Evolutionary conservation across 2,329 filamentous ascomycete species (phyloP), one percentile per base, ranked within the genome.

Genomic region (Hymenoscyphus infarciens): DNA sequence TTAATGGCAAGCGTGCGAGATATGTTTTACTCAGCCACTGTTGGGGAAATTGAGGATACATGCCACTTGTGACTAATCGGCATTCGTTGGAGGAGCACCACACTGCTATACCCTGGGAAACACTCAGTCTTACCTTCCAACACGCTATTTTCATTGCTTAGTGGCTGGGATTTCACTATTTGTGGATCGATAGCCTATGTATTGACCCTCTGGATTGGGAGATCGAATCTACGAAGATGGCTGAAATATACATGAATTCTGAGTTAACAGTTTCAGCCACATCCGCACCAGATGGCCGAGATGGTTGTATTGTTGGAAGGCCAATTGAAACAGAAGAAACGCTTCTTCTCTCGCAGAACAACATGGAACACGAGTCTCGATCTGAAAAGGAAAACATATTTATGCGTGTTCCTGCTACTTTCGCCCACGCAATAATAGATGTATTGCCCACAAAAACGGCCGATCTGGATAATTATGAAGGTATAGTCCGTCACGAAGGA

Each of bases 141-240:
- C 1, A 38, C 5, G 31, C 31, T 13, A 39, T 38, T 8, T 1
- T 19, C 11, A 31, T 54, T 27, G 11, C 52, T 11, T 11, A 6
- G 8, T 11, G 39, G 1, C 27, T 56, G 13, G 61, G 52, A 4
- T 15, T 49, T 33, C 25, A 27, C 4, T 27, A 27, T 27, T 27
- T 27, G 25, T 27, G 61, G 61, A 31, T 62, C 5, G 61, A 62
- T 56, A 59, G 56, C 2, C 29, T 59, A 4, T 59, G 61, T 29
- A 62, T 62, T 56, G 52, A 59, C 11, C 49, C 38, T 45, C 15
- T 22, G 5, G 61, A 62, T n/a, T 57, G 56, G 56, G 29, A 38
- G 16, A 38, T 1, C 3, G 31, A 57, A 22, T n/a, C 56, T 3
- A 6, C 19, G 15, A 35, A n/a, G 31, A 57, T 57, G 56, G 16